Base-by-base conservation (phyloP, 306 rosid genomes). In the Begonia fuchsioides region DNA sequence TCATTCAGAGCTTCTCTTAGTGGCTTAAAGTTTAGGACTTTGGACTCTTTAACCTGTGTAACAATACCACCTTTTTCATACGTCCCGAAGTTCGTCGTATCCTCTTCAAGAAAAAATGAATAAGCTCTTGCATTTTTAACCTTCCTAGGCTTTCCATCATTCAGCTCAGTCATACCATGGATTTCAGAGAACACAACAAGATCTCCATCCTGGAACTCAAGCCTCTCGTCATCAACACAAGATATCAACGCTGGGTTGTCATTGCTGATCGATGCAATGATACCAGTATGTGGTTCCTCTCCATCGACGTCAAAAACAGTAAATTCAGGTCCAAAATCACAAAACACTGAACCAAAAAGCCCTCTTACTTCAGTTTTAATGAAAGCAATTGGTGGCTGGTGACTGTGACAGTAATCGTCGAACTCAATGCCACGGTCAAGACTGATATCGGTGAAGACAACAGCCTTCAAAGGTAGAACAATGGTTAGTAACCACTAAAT, bases 251-350 rank as follows among this genome's bases (percentile, higher is more conserved):
- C 76, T 59, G 87, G 82, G 48, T 73, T 78, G 66, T 81, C 95
- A 51, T 86, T 86, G 75, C 82, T 74, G 40, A 86, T 63, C 32
- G 95, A 86, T 32, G 93, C 95, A 62, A 86, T 79, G 13, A 86
- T 86, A 49, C 95, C 95, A 1, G 79, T 66, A 56, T 76, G 87
- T 2, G 93, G 95, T 41, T 86, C 95, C 67, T 88, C 86, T 51
- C 97, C 97, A 68, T 78, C 86, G 64, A 84, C 93, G 53, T 83
- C 97, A 32, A 66, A 52, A 66, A 88, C 93, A 59, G 95, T 84
- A 71, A 88, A 88, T 59, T 72, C 86, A 3, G 95, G 93, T 57
- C 95, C 97, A 57, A 88, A 88, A 76, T 88, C 97, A 68, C 93
- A 88, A 61, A 88, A 88, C 18, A 81, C 76, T 5, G 83, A 78